Percentiles rank a stretch among this genome's conserved stretches.
phyloP scores from a whole-genome alignment of 257 asterid species.

The Solanum etuberosum region DNA sequence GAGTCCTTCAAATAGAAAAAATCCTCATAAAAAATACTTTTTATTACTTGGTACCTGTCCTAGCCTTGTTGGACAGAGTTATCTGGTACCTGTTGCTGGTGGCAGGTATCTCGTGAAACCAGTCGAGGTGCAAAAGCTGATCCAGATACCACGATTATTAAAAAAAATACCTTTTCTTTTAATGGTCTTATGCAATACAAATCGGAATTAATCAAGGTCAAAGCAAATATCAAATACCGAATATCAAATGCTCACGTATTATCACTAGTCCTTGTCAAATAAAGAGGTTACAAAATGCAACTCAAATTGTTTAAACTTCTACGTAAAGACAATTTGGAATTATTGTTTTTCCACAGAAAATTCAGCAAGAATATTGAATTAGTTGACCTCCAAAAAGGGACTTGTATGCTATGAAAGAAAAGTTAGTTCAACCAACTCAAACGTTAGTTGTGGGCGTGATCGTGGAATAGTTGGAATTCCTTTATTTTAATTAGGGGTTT shows the following conservation, averaged over 20 bases:
- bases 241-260: neutral
- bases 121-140: no score
- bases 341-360: neutral
- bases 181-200: neutral
- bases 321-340: neutral
- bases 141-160: no score
- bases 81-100: no score
- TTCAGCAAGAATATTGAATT: neutral
- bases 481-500: neutral
- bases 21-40: neutral
- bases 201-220: neutral
- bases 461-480: neutral
- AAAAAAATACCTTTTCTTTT: neutral
- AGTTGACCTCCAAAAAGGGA: neutral
- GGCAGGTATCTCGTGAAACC: no score
- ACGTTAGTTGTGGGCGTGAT: neutral
- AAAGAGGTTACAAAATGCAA: neutral
- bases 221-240: fast-evolving
- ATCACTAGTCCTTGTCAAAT: neutral
- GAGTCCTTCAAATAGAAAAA: no score
- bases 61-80: no score
- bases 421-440: neutral
- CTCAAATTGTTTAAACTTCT: neutral
- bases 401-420: neutral
- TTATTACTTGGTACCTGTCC: no score